Evolutionary conservation across 495 filamentous ascomycete species (phyloP).

Genomic region (Lasiosphaeria miniovina): DNA sequence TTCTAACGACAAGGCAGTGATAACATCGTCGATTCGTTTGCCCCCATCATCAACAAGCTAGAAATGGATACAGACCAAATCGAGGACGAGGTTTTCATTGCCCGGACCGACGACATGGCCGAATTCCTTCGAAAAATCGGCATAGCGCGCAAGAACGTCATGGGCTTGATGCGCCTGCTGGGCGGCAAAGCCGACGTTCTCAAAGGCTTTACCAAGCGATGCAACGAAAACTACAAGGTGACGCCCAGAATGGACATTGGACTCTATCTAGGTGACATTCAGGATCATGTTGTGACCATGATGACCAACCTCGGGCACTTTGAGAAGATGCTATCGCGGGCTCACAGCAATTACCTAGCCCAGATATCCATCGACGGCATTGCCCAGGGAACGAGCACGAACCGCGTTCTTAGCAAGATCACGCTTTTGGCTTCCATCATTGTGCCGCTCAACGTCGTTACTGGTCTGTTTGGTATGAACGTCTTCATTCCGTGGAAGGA

Average conservation of each 20-base stretch:
- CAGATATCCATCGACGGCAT: conserved; percentile 91
- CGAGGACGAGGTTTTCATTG: conserved; percentile 91
- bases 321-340: conserved; percentile 93
- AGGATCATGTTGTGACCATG: conserved; percentile 99
- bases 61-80: conserved; percentile 88
- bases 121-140: conserved; percentile 84
- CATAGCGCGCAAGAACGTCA: conserved; percentile 87
- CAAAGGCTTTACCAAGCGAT: conserved; percentile 93
- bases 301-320: conserved; percentile 93
- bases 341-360: conserved; percentile 94
- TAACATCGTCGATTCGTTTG: conserved; percentile 95
- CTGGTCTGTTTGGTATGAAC: conserved; percentile 97
- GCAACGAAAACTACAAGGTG: conserved; percentile 93
- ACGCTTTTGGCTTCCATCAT: conserved; percentile 94
- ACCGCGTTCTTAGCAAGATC: conserved; percentile 85
- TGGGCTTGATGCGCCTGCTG: conserved; percentile 85
- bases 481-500: conserved; percentile 72
- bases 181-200: conserved; percentile 98
- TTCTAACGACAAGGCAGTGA: conserved; percentile 55
- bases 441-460: conserved; percentile 94
- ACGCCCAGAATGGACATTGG: conserved; percentile 95
- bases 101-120: conserved; percentile 82
- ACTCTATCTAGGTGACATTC: conserved; percentile 92
- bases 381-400: conserved; percentile 73
- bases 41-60: conserved; percentile 79